Conservation (phyloP, 208 protist genomes). For the Trypanosoma rangeli region DNA sequence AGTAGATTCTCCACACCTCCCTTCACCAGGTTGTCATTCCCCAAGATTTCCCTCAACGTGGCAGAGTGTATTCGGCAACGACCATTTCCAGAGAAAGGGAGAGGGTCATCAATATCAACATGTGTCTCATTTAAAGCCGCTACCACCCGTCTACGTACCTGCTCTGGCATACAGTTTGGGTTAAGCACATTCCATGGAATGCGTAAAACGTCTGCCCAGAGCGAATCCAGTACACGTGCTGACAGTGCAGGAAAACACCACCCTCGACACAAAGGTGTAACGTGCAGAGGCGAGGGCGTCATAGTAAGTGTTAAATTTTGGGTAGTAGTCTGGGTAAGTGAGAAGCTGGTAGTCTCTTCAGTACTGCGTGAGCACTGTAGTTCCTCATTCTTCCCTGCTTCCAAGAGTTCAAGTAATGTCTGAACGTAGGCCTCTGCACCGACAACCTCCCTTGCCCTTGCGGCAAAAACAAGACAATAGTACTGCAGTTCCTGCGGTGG, state of each 20-base stretch:
- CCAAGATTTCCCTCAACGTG: conserved; percentile 8
- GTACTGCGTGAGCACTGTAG: background rate
- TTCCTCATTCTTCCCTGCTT: background rate
- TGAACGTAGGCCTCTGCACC: background rate
- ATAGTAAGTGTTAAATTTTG: conserved; percentile 21
- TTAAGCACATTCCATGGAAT: conserved; percentile 56
- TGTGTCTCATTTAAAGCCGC: background rate
- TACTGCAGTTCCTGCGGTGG: conserved; percentile 11
- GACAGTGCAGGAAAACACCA: conserved; percentile 13
- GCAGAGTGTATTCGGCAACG: conserved; percentile 1
- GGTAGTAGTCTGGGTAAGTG: background rate
- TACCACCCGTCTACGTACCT: conserved; percentile 10
- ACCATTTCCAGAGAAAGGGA: background rate
- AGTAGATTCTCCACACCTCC: background rate
- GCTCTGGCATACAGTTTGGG: conserved; percentile 28
- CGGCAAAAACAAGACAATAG: conserved; percentile 21
- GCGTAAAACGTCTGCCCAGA: conserved; percentile 37
- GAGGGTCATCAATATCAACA: background rate
- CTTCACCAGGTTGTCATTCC: background rate
- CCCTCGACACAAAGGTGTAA: background rate
- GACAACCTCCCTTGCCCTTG: conserved; percentile 15
- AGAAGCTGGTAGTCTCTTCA: background rate
- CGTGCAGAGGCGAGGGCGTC: background rate
- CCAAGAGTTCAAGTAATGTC: conserved; percentile 4
- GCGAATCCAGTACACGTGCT: conserved; percentile 10